Evolutionary conservation across 148 eudicot species (phyloP).

Genomic region (Persicaria maculosa): DNA sequence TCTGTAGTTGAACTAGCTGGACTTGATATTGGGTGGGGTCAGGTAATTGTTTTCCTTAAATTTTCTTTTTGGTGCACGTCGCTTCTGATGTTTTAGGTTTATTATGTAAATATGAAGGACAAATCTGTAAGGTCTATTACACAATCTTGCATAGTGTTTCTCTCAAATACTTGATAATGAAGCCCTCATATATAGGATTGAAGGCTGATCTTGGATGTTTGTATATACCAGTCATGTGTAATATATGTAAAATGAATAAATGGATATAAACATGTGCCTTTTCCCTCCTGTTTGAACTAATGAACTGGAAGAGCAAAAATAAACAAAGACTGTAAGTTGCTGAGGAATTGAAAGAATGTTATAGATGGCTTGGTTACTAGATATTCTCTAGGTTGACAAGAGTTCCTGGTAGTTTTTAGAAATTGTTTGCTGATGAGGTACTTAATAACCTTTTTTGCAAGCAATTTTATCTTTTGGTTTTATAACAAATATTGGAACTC

Average conservation of each 20-base stretch:
- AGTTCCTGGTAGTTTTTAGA: neutral
- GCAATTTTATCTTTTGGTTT: neutral
- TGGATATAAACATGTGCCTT: neutral
- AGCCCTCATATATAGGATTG: neutral
- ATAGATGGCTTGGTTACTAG: neutral
- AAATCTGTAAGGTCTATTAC: neutral
- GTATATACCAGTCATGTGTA: neutral
- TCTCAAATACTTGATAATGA: neutral
- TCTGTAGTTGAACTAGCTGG: constrained; percentile 76
- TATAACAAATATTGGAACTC: neutral
- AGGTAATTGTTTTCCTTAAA: constrained; percentile 34
- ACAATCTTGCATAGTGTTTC: neutral
- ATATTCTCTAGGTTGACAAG: neutral
- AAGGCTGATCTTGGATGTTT: neutral
- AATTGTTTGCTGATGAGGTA: neutral
- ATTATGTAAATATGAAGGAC: neutral
- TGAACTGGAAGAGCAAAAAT: neutral
- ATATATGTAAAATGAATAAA: neutral
- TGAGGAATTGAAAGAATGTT: neutral
- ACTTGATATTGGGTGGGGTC: constrained; percentile 96
- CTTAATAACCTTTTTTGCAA: neutral
- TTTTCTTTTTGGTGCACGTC: no score
- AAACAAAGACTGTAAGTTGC: no score
- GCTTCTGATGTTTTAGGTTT: neutral
- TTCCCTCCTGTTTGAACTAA: neutral